phyloP scores from a whole-genome alignment of 768 basidiomycete genomes.

The Dioszegia hungarica region DNA sequence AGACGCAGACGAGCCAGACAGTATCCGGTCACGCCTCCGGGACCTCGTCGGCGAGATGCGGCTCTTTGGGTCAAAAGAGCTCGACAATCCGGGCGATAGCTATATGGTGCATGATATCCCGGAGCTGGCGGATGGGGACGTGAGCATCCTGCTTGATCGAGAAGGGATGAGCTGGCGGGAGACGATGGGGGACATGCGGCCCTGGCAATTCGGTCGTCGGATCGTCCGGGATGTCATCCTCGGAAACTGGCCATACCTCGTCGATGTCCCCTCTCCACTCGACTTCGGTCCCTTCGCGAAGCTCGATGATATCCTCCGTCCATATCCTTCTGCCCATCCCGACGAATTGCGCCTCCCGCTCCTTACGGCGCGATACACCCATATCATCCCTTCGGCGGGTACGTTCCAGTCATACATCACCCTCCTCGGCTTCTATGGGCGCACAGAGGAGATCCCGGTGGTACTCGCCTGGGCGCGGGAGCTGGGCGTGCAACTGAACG shows the following conservation, averaged over 20 bases:
- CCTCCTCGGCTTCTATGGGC: constrained; percentile 57
- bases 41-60: constrained; percentile 17
- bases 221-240: constrained; percentile 60
- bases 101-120: constrained; percentile 12
- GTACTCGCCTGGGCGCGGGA: constrained; percentile 70
- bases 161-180: constrained; percentile 26
- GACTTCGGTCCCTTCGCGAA: constrained; percentile 17
- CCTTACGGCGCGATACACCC: constrained; percentile 38
- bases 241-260: constrained; percentile 56
- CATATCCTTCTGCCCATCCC: background rate
- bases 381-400: constrained; percentile 55
- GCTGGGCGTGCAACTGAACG: constrained; percentile 56
- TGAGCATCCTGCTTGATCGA: constrained; percentile 26
- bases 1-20: constrained; percentile 1
- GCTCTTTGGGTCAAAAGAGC: background rate
- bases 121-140: constrained; percentile 18
- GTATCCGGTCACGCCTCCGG: constrained; percentile 7
- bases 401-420: constrained; percentile 61
- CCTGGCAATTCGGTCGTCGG: constrained; percentile 55
- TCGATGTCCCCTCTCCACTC: constrained; percentile 50
- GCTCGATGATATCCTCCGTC: constrained; percentile 1
- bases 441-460: constrained; percentile 61
- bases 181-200: constrained; percentile 31
- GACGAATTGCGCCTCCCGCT: constrained; percentile 7
- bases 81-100: background rate